Evolutionary conservation across 2,329 filamentous ascomycete genomes (phyloP).

Genomic region (Sporothrix sp.): DNA sequence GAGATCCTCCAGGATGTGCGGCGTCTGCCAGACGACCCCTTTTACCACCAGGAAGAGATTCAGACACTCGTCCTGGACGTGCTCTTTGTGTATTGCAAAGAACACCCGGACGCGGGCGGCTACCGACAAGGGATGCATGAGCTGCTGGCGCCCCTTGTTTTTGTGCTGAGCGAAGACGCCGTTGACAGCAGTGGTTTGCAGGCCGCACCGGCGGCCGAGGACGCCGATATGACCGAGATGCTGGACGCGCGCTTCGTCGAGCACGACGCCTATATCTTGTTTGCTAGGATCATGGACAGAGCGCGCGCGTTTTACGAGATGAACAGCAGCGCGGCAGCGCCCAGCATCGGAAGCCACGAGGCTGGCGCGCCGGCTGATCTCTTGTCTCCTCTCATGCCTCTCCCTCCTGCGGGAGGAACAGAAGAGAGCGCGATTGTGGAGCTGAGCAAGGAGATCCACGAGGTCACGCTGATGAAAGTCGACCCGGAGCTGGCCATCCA

Average conservation of each 20-base stretch:
- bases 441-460: constrained; percentile 78
- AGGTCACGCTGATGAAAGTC: constrained; percentile 58
- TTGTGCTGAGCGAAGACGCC: constrained; percentile 75
- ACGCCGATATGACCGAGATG: constrained; percentile 51
- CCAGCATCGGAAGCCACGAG: neutral
- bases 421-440: constrained; percentile 61
- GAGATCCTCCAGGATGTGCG: constrained; percentile 95
- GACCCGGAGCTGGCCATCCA: constrained; percentile 47
- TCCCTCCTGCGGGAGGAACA: constrained; percentile 23
- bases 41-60: constrained; percentile 71
- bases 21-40: constrained; percentile 81
- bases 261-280: constrained; percentile 82
- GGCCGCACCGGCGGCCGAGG: constrained; percentile 26
- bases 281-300: constrained; percentile 77
- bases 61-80: constrained; percentile 80
- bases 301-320: constrained; percentile 83
- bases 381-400: neutral
- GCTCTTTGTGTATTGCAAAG: constrained; percentile 88
- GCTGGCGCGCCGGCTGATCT: neutral
- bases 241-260: constrained; percentile 69
- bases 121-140: constrained; percentile 99
- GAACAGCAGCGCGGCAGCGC: constrained; percentile 26
- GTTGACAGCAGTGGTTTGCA: constrained; percentile 32
- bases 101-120: constrained; percentile 73
- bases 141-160: constrained; percentile 77